Evolutionary conservation across 1,139 yeast species (phyloP), one percentile per base, ranked within the genome.

Genomic region (Debaryomycetaceae sp.): DNA sequence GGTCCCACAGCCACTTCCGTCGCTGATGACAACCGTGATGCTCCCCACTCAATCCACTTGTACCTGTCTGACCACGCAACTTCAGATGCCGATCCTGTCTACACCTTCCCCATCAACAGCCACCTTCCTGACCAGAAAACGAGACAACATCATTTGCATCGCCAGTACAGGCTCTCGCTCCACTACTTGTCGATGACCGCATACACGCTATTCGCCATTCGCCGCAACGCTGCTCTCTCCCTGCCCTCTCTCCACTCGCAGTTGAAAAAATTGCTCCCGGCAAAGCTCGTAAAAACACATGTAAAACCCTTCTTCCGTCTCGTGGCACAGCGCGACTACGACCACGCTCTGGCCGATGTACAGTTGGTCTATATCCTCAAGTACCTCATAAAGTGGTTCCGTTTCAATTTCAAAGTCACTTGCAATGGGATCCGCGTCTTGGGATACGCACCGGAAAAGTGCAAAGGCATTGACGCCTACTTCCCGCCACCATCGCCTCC

Each of bases 301-400:
- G 14, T 12, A 20, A 14, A 2, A 15, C 21, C 4, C 12, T 16
- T n/a, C 4, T 11, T 8, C 15, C 20, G 20, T 7, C 20, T 18
- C 6, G 8, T 18, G 16, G 22, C 15, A 3, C 28, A 14, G 15
- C 5, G 8, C 11, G 13, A n/a, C 4, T 13, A 25, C 4, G 26
- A 29, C 24, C 24, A 29, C 18, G 18, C 26, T 3, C 43, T 39
- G 22, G 22, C 37, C 14, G 59, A 55, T 32, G 38, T 43, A 2
- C 46, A 47, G 20, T 39, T 59, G 29, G 42, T 55, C 4, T 58
- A 58, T 31, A 44, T 58, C 6, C 25, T 60, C 18, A 58, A 58
- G 32, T 59, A 59, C 30, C 35, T 56, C 20, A 44, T 56, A 18
- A 60, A 59, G 36, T 60, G 67, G 67, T 32, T 58, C 31, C 35